Evolutionary conservation across 257 asterid species (phyloP).

Genomic region (Lycium ferocissimum): DNA sequence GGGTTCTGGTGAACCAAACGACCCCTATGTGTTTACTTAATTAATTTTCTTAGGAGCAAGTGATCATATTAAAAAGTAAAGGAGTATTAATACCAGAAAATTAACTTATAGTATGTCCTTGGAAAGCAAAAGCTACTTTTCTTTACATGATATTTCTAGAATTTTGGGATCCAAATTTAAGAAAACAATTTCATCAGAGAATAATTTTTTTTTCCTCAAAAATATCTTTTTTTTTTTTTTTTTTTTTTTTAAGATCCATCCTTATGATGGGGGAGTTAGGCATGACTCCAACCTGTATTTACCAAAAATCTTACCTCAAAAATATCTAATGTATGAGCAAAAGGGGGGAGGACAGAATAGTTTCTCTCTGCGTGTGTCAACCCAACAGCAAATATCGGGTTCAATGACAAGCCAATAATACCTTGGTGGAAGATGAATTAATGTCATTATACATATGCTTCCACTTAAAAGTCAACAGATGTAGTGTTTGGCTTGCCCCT

Average conservation of each 20-base stretch:
- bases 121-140: neutral
- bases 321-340: neutral
- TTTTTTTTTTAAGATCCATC: no score
- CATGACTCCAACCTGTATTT: no score
- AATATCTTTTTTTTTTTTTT: no score
- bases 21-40: neutral
- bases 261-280: no score
- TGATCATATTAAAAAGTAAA: neutral
- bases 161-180: neutral
- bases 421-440: conserved; percentile 20
- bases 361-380: neutral
- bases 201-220: no score
- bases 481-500: conserved; percentile 1
- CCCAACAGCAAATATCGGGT: neutral
- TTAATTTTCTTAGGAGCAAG: neutral
- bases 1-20: no score
- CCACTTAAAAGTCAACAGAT: conserved; percentile 7
- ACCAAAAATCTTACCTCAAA: no score
- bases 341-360: neutral
- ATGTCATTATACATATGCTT: neutral
- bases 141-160: neutral
- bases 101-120: neutral
- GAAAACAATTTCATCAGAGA: neutral
- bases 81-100: neutral
- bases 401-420: conserved; percentile 13